Base-by-base conservation (phyloP, 129 eudicot species). In the Dittrichia graveolens region DNA sequence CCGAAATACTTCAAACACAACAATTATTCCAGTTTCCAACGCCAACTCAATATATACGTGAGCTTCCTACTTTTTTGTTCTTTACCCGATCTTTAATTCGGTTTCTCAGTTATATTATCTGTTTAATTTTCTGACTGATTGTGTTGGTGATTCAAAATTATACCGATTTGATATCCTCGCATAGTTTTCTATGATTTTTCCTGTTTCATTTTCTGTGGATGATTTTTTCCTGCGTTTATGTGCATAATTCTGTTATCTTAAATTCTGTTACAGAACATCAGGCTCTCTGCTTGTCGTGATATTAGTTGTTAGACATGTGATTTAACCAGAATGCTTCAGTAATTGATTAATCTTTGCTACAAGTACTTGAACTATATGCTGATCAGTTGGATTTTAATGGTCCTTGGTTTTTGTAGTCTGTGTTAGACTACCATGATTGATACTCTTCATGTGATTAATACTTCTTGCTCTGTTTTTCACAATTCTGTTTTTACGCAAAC, bases 21-120 rank as follows among this genome's bases (percentile, higher is more conserved):
- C 60, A 91, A 87, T 52, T 78, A 88, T 56, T 71, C 96, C 62
- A 91, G 97, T 60, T 91, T 91, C 39, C 83, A 88, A 40, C 80
- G 97, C 19, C 97, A 91, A 54, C 90, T 91, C 68, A 91, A 91
- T 71, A 88, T 91, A 77, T 91, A 91, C 64, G 97, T 91, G 72
- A 79, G 85, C 57, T 49, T 59, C 59, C 64, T 31, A 47, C 41
- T 64, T 2, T 14, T 55, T 44, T 60, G 5, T 49, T 10, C 41
- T 16, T 31, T 43, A 15, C 3, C 56, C 4, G 35, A 41, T 55
- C 13, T 57, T 71, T 41, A n/a, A 12, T 47, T 34, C 4, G 44
- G 31, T 45, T 45, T 19, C 16, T 46, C 41, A 45, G 37, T 37
- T 50, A 12, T 13, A 4, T 71, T 24, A 43, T 45, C 24, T 72